These are phyloP conservation scores for Talaromyces stipitatus DNA, from an alignment of 495 filamentous ascomycete genomes.

Conservation along the genomic window DNA sequence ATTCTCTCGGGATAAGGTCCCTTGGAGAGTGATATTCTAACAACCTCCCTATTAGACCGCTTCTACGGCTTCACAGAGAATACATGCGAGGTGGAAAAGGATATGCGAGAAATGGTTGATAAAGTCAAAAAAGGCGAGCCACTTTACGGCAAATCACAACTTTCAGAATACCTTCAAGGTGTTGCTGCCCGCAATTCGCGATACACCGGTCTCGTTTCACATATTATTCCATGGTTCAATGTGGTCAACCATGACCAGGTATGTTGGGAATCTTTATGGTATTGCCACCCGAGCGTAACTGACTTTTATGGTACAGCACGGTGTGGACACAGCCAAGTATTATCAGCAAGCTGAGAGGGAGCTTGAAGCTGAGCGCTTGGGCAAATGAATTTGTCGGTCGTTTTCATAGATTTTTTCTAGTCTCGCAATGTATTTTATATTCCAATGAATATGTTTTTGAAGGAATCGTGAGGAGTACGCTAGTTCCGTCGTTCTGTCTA, in stretches of 20 bases:
- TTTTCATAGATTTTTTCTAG: constrained; percentile 1
- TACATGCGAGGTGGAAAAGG: constrained; percentile 81
- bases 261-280: constrained; percentile 10
- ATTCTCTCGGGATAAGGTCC: background rate
- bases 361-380: constrained; percentile 64
- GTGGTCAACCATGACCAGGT: constrained; percentile 90
- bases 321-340: constrained; percentile 97
- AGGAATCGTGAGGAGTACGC: background rate
- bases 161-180: constrained; percentile 86
- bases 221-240: constrained; percentile 92
- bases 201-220: constrained; percentile 74
- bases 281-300: background rate
- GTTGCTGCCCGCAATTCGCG: constrained; percentile 87
- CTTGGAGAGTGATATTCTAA: background rate
- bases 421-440: constrained; percentile 6
- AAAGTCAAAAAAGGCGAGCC: constrained; percentile 87
- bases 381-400: constrained; percentile 21
- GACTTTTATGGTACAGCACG: constrained; percentile 55
- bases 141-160: constrained; percentile 72
- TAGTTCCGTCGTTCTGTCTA: background rate
- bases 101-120: constrained; percentile 96
- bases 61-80: constrained; percentile 96
- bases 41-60: constrained; percentile 33
- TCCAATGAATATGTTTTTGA: background rate
- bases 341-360: constrained; percentile 94